Percentiles rank a stretch among this genome's conserved stretches.
These are phyloP conservation scores for Aspergillus pseudotamarii DNA, from an alignment of 2,329 filamentous ascomycete species.

Conservation along the genomic window DNA sequence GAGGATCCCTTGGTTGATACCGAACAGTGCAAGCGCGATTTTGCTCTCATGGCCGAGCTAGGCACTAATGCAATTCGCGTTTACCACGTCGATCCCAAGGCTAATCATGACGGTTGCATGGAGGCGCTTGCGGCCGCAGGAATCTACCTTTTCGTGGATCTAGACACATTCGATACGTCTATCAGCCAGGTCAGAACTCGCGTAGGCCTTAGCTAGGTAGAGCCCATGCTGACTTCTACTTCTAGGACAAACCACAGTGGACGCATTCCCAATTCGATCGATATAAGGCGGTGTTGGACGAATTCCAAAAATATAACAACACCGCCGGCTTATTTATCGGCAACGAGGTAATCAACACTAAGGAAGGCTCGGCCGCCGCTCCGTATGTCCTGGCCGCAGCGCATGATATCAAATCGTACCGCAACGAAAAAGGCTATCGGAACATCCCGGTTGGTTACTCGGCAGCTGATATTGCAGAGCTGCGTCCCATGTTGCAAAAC, in stretches of 20 bases:
- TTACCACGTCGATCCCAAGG: constrained; percentile 77
- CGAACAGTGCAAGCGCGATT: constrained; percentile 76
- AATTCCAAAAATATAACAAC: constrained; percentile 77
- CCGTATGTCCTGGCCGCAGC: constrained; percentile 82
- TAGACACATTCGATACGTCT: constrained; percentile 59
- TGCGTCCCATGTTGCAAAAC: constrained; percentile 66
- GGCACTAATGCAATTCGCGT: constrained; percentile 84
- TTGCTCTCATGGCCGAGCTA: constrained; percentile 74
- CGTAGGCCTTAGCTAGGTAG: no score
- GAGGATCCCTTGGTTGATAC: constrained; percentile 76
- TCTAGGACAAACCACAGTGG: constrained; percentile 66
- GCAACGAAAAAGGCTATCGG: constrained; percentile 74
- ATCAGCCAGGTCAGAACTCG: constrained; percentile 42
- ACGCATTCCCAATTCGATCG: constrained; percentile 69
- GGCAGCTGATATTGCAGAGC: constrained; percentile 76
- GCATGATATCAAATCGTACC: constrained; percentile 81
- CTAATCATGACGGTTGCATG: constrained; percentile 80
- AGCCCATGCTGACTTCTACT: constrained; percentile 12
- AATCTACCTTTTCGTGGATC: constrained; percentile 82
- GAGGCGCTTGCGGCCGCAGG: constrained; percentile 74
- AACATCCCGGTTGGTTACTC: constrained; percentile 85
- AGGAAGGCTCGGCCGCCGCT: constrained; percentile 63
- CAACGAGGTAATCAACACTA: constrained; percentile 71
- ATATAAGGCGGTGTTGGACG: constrained; percentile 74
- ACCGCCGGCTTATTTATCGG: constrained; percentile 83